Conservation (phyloP, 305 asterid species). For the Fraxinus greggii region DNA sequence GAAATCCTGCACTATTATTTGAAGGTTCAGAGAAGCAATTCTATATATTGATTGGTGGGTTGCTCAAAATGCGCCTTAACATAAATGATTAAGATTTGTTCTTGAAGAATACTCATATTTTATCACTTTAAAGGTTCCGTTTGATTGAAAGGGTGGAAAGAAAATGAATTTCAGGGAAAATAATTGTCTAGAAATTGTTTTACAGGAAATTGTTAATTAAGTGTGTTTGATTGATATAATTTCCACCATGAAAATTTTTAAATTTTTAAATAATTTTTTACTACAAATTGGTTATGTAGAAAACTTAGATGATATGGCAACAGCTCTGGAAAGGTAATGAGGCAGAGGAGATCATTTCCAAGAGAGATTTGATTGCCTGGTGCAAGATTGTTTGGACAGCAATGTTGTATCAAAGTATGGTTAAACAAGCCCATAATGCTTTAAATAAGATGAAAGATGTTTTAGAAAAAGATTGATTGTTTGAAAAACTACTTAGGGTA, state of each 20-base stretch:
- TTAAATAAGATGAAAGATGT: conserved; percentile 65
- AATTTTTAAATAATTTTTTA: too few species aligned
- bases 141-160: too few species aligned
- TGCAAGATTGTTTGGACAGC: conserved; percentile 66
- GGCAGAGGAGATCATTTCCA: conserved; percentile 91
- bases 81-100: conserved; percentile 47
- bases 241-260: too few species aligned
- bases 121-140: too few species aligned
- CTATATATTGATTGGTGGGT: conserved; percentile 52
- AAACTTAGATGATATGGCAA: conserved; percentile 77
- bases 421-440: conserved; percentile 58
- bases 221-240: too few species aligned
- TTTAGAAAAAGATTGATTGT: conserved; percentile 55
- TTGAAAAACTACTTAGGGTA: conserved; percentile 59
- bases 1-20: conserved; percentile 50
- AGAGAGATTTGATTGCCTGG: conserved; percentile 78
- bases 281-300: conserved; percentile 63
- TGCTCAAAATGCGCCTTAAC: conserved; percentile 61
- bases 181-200: conserved; percentile 33
- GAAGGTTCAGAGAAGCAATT: conserved; percentile 68
- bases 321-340: conserved; percentile 61
- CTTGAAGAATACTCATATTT: conserved; percentile 43
- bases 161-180: too few species aligned
- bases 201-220: too few species aligned
- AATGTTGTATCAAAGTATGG: conserved; percentile 56